Percentiles rank a stretch among this genome's conserved stretches.
Conservation (phyloP, 2,329 filamentous ascomycete genomes). For the Didymellaceae sp. region DNA sequence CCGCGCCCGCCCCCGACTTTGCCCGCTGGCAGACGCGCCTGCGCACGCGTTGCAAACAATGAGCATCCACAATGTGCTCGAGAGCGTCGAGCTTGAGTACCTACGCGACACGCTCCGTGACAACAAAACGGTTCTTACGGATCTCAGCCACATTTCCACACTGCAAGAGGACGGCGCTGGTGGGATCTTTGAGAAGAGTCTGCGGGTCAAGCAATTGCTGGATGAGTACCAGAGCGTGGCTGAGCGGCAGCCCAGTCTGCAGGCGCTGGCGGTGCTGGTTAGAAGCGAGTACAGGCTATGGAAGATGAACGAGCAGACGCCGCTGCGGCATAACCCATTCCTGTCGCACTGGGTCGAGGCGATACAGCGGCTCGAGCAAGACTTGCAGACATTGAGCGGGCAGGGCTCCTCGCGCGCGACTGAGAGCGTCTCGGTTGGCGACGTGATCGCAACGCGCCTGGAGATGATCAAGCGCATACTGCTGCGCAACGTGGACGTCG, state of each 20-base stretch:
- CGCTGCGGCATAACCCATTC: slow-evolving; percentile 47
- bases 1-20: slow-evolving; percentile 12
- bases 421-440: slow-evolving; percentile 17
- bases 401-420: not conserved
- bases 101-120: slow-evolving; percentile 30
- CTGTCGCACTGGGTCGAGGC: slow-evolving; percentile 51
- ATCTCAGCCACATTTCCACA: slow-evolving; percentile 15
- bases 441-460: slow-evolving; percentile 29
- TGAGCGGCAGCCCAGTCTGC: slow-evolving; percentile 25
- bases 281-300: slow-evolving; percentile 48
- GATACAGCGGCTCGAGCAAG: slow-evolving; percentile 26
- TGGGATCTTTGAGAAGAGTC: slow-evolving; percentile 34
- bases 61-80: slow-evolving; percentile 36
- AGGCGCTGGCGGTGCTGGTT: slow-evolving; percentile 36
- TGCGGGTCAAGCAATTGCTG: slow-evolving; percentile 43
- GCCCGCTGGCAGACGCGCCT: slow-evolving; percentile 24
- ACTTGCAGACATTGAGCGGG: not conserved
- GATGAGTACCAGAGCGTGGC: slow-evolving; percentile 35
- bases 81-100: slow-evolving; percentile 28
- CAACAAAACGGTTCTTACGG: slow-evolving; percentile 21
- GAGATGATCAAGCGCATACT: slow-evolving; percentile 40
- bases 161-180: slow-evolving; percentile 15
- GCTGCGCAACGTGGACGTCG: slow-evolving; percentile 14
- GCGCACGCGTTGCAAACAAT: slow-evolving; percentile 32
- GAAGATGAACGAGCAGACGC: slow-evolving; percentile 35